A percentile compares a stretch with the other conserved stretches of the same genome.
Conservation (phyloP, 495 filamentous ascomycete genomes). For the Tuber aestivum region DNA sequence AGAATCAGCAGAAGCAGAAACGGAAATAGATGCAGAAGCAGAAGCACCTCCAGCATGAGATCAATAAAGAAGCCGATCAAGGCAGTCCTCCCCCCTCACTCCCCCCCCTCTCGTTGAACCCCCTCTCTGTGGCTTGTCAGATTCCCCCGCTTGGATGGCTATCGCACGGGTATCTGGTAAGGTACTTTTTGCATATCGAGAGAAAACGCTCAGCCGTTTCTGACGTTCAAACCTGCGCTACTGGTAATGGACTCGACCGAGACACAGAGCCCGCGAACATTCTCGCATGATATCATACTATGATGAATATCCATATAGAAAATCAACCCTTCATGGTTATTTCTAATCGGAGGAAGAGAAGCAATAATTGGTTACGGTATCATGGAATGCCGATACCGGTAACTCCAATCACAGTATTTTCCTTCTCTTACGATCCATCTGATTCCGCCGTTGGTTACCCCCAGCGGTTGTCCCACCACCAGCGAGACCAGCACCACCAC, state of each 20-base stretch:
- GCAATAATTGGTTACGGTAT: not conserved
- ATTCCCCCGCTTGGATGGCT: constrained; percentile 9
- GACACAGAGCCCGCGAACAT: not conserved
- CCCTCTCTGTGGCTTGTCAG: not conserved
- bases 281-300: not conserved
- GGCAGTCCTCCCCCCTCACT: constrained; percentile 2
- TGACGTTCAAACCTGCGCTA: not conserved
- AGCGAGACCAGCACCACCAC: not conserved
- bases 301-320: not conserved
- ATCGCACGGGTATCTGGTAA: constrained; percentile 17
- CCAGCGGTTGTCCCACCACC: constrained; percentile 15
- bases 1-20: not conserved
- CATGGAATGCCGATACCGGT: not conserved
- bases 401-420: constrained; percentile 28
- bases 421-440: constrained; percentile 33
- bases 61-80: constrained; percentile 17
- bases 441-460: constrained; percentile 21
- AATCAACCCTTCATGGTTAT: not conserved
- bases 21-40: not conserved
- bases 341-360: not conserved
- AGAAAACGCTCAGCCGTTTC: constrained; percentile 6
- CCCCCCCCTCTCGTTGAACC: not conserved
- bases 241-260: not conserved
- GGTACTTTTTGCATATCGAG: constrained; percentile 10
- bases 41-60: constrained; percentile 2